Conservation (phyloP, 768 basidiomycete genomes). For the Psilocybe sp. region DNA sequence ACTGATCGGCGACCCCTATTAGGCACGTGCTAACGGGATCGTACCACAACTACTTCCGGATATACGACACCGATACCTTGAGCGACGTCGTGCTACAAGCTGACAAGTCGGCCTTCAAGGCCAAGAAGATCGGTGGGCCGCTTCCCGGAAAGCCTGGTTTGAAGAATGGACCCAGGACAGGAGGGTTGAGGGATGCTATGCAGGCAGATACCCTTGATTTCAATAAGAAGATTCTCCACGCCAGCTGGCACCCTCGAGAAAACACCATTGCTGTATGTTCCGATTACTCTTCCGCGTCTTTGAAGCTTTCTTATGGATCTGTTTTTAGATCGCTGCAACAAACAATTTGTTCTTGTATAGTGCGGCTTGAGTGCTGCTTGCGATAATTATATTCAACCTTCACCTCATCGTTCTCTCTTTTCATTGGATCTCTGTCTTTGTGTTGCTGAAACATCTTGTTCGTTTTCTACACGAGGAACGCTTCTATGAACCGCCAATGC, state of each 20-base stretch:
- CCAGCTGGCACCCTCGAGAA: constrained; percentile 97
- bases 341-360: constrained; percentile 93
- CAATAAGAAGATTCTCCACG: constrained; percentile 96
- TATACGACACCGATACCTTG: constrained; percentile 88
- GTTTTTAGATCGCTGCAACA: constrained; percentile 84
- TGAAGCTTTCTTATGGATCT: constrained; percentile 2
- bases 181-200: constrained; percentile 80
- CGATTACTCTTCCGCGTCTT: background rate
- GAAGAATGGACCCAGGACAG: constrained; percentile 76
- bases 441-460: constrained; percentile 11
- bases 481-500: constrained; percentile 14
- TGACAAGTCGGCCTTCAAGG: constrained; percentile 99
- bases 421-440: constrained; percentile 9
- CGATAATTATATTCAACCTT: constrained; percentile 6
- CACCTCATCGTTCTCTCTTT: constrained; percentile 12
- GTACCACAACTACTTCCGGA: constrained; percentile 99
- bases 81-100: constrained; percentile 95
- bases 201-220: constrained; percentile 85
- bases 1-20: constrained; percentile 17
- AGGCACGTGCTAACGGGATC: constrained; percentile 99
- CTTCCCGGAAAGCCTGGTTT: constrained; percentile 64
- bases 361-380: constrained; percentile 46
- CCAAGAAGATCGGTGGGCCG: constrained; percentile 95
- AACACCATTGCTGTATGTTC: constrained; percentile 91
- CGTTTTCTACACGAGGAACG: constrained; percentile 20